These are phyloP conservation scores for Xylaria polymorpha DNA, from an alignment of 2,329 filamentous ascomycete species.

Conservation along the genomic window DNA sequence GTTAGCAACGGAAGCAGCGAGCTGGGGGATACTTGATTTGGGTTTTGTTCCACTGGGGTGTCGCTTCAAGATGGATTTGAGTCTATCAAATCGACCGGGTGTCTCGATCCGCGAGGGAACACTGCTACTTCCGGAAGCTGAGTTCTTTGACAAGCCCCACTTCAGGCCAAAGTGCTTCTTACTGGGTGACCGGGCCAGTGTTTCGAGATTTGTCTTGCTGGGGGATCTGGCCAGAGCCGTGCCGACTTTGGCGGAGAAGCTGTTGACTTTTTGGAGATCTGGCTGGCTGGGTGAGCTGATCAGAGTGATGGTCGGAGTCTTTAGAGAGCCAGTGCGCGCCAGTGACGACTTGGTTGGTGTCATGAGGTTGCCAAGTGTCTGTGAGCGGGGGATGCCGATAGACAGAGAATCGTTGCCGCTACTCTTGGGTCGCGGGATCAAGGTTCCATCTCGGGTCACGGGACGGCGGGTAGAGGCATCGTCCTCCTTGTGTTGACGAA, in stretches of 20 bases:
- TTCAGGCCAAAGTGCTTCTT: constrained; percentile 53
- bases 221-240: constrained; percentile 52
- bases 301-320: constrained; percentile 64
- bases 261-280: constrained; percentile 53
- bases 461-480: constrained; percentile 76
- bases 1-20: constrained; percentile 55
- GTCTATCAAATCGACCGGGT: constrained; percentile 64
- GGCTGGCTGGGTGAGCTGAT: constrained; percentile 67
- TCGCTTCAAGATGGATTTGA: constrained; percentile 68
- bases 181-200: constrained; percentile 51
- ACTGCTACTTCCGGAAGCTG: constrained; percentile 49
- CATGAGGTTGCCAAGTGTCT: constrained; percentile 68
- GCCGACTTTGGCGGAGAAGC: constrained; percentile 61
- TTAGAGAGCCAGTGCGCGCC: constrained; percentile 68
- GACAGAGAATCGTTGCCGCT: constrained; percentile 53
- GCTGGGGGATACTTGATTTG: constrained; percentile 62
- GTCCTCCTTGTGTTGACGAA: constrained; percentile 74
- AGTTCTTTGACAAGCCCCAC: constrained; percentile 63
- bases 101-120: constrained; percentile 56
- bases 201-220: constrained; percentile 55
- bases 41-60: constrained; percentile 54
- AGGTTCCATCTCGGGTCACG: constrained; percentile 58
- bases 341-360: constrained; percentile 84
- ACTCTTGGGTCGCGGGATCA: constrained; percentile 63
- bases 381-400: constrained; percentile 55